Base-by-base conservation (phyloP, 2,329 filamentous ascomycete genomes). In the Fusarium begoniae region DNA sequence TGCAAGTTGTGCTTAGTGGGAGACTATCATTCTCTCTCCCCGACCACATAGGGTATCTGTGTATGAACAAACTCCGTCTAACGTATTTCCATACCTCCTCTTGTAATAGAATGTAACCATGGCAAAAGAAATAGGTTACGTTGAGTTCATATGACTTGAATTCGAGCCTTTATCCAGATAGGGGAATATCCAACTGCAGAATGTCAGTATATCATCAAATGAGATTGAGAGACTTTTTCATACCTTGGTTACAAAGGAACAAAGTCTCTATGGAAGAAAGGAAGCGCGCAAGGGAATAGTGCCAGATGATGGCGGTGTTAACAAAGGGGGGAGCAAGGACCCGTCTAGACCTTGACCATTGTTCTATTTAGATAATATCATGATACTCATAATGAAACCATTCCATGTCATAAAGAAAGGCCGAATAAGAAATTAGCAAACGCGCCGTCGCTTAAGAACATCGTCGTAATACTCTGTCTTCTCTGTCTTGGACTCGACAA, bases 401-500 rank as follows among this genome's bases (percentile, higher is more conserved):
- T 44, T 22, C 15, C n/a, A 53, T 11, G 43, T 17, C 41, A 22
- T 38, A 24, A 24, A 45, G 26, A 48, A 47, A 51, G 26, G 22
- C 32, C 24, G 40, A 24, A 9, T 37, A 28, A 40, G 6, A 30
- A 44, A 59, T 72, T 60, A 82, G 28, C 80, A 75, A 26, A 82
- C 76, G 22, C 79, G 75, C 20, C 78, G 73, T n/a, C 80, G 69
- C 58, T 75, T 78, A 24, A 83, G 45, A 8, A 83, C 78, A 38
- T 83, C 81, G 48, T 83, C 81, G 32, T 82, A 83, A 6, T 75
- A 75, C 41, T 74, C 73, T 63, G 82, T 76, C 79, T 83, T 82
- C 53, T 78, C 76, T 20, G 76, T 73, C 68, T 81, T 76, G 30
- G 77, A 72, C 48, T 82, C 79, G 26, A 81, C 63, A 24, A 80